Evolutionary conservation across 1,139 yeast species (phyloP).

Genomic region (Protomyces macrosporus): DNA sequence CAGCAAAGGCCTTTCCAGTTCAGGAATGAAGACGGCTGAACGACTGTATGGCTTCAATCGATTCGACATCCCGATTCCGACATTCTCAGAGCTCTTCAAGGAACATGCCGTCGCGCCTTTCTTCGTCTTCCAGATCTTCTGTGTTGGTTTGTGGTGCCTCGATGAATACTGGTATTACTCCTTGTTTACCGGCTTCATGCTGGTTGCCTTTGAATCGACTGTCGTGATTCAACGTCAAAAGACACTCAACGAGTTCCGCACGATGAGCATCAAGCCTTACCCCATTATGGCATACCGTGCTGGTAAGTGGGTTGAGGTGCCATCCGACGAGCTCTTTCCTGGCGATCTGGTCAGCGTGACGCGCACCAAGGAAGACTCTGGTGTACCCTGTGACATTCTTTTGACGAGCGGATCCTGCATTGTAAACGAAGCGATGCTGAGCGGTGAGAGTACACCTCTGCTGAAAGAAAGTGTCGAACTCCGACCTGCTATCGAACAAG

Average conservation of each 20-base stretch:
- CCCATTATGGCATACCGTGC: constrained; percentile 67
- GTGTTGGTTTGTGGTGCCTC: constrained; percentile 92
- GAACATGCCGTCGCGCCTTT: constrained; percentile 99
- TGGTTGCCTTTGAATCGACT: constrained; percentile 87
- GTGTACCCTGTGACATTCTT: constrained; percentile 92
- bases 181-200: constrained; percentile 82
- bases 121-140: constrained; percentile 91
- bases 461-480: constrained; percentile 84
- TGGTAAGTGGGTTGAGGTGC: constrained; percentile 60
- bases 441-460: constrained; percentile 96
- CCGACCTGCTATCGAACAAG: constrained; percentile 64
- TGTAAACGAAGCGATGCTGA: constrained; percentile 95
- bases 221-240: constrained; percentile 93
- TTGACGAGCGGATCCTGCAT: constrained; percentile 83
- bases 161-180: constrained; percentile 98
- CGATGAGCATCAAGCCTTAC: constrained; percentile 96
- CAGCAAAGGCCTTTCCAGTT: constrained; percentile 52
- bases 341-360: constrained; percentile 80
- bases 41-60: constrained; percentile 76
- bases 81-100: constrained; percentile 81
- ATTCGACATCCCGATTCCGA: constrained; percentile 93
- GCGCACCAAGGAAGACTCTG: constrained; percentile 85
- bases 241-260: constrained; percentile 89
- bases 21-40: constrained; percentile 51
- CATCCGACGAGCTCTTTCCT: constrained; percentile 75